These are phyloP conservation scores for Gonium pectorale DNA, from an alignment of 139 green algal genomes.

Conservation along the genomic window DNA sequence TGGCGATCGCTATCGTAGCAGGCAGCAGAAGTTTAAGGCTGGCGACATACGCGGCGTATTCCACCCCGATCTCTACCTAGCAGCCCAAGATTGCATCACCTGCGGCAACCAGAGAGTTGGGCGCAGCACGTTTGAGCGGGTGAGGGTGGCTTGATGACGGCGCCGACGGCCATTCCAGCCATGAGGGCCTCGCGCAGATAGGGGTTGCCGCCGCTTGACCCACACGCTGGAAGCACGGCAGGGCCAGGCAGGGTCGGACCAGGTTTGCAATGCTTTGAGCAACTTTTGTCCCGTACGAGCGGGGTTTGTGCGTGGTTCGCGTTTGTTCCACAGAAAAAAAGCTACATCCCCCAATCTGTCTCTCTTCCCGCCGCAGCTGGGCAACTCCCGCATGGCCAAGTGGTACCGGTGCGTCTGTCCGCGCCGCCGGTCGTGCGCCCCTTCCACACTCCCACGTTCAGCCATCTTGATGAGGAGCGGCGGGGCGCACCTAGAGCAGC, in stretches of 20 bases:
- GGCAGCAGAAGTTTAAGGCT: background rate
- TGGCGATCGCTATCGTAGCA: background rate
- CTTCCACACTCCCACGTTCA: no score
- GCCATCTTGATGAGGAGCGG: no score
- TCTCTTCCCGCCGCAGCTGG: background rate
- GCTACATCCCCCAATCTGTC: background rate
- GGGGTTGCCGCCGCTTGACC: background rate
- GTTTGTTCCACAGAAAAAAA: no score
- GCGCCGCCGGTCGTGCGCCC: no score
- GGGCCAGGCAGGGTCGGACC: background rate
- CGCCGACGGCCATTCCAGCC: no score
- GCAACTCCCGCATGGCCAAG: constrained; percentile 25
- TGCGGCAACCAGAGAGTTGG: background rate
- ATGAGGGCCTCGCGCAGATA: no score
- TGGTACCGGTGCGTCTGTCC: constrained; percentile 35
- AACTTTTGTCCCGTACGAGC: background rate
- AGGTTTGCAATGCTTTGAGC: no score
- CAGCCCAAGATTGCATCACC: constrained; percentile 1
- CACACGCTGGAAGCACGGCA: background rate
- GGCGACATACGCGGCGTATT: background rate
- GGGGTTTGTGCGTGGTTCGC: background rate
- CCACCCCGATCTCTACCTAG: constrained; percentile 21
- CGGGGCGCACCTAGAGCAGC: no score
- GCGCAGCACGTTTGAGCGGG: constrained; percentile 19
- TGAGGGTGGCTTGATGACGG: background rate